Evolutionary conservation across 768 basidiomycete genomes (phyloP).

Genomic region (Mycena vitilis): DNA sequence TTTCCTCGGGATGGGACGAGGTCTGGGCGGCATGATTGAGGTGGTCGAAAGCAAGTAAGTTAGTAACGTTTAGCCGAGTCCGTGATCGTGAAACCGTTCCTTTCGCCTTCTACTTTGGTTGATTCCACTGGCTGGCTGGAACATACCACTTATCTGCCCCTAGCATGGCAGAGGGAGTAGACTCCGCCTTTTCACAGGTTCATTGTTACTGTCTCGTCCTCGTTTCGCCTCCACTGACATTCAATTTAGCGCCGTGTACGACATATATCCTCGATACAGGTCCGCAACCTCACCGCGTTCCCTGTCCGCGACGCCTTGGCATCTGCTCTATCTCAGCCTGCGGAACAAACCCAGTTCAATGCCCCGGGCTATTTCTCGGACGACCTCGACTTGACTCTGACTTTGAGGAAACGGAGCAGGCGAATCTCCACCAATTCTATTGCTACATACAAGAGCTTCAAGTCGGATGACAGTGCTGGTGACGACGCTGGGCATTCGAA

Average conservation of each 20-base stretch:
- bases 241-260: slow-evolving; percentile 70
- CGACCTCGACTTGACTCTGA: slow-evolving; percentile 77
- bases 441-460: slow-evolving; percentile 58
- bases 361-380: slow-evolving; percentile 70
- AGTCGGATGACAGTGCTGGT: slow-evolving; percentile 57
- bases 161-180: slow-evolving; percentile 27
- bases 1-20: slow-evolving; percentile 48
- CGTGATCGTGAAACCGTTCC: slow-evolving; percentile 12
- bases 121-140: slow-evolving; percentile 14
- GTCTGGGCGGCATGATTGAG: slow-evolving; percentile 57
- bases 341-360: slow-evolving; percentile 70
- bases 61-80: slow-evolving; percentile 16
- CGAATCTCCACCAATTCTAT: slow-evolving; percentile 71
- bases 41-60: not conserved
- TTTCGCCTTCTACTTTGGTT: not conserved
- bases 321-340: slow-evolving; percentile 77
- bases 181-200: slow-evolving; percentile 25
- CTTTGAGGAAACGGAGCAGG: slow-evolving; percentile 66
- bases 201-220: slow-evolving; percentile 10
- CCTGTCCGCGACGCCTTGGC: slow-evolving; percentile 83
- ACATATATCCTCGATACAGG: slow-evolving; percentile 78
- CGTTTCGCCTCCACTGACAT: slow-evolving; percentile 28
- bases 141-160: not conserved
- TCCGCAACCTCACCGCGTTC: slow-evolving; percentile 87
- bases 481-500: slow-evolving; percentile 42